Percentiles rank a stretch among this genome's conserved stretches.
Conservation (phyloP, 257 asterid genomes). For the Jasminum sambac region DNA sequence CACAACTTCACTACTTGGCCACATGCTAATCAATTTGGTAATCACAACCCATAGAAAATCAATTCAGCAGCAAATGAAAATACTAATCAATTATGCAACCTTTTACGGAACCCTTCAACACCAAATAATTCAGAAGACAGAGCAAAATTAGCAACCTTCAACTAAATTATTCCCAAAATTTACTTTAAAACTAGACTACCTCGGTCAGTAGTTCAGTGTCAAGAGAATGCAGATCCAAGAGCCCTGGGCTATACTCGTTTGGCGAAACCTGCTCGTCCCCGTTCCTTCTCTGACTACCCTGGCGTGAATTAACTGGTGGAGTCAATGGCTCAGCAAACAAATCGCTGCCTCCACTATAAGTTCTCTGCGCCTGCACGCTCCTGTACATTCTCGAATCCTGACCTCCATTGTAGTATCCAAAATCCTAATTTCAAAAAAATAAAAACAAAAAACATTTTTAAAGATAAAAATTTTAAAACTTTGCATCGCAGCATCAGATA, state of each 20-base stretch:
- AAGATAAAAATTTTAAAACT: background rate
- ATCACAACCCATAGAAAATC: background rate
- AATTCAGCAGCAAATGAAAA: background rate
- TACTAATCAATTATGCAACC: background rate
- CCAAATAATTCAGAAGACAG: background rate
- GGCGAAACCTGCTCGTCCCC: constrained; percentile 63
- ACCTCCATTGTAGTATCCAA: constrained; percentile 61
- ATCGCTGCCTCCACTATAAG: constrained; percentile 56
- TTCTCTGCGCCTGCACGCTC: constrained; percentile 63
- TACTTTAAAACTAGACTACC: constrained; percentile 38
- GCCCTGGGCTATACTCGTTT: constrained; percentile 86
- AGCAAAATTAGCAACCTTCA: background rate
- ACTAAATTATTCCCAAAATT: background rate
- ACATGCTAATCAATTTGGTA: background rate
- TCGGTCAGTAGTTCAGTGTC: constrained; percentile 89
- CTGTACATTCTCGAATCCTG: constrained; percentile 64
- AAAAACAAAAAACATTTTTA: background rate
- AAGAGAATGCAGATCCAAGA: constrained; percentile 91
- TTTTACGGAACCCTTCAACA: background rate
- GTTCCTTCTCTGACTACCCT: constrained; percentile 37
- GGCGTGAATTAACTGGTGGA: constrained; percentile 53
- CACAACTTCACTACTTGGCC: background rate
- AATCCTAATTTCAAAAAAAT: constrained; percentile 44
- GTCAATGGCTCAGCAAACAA: constrained; percentile 72
- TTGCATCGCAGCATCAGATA: background rate